Conservation (phyloP, 1,284 basidiomycete genomes). For the Fomitopsis pinicola region DNA sequence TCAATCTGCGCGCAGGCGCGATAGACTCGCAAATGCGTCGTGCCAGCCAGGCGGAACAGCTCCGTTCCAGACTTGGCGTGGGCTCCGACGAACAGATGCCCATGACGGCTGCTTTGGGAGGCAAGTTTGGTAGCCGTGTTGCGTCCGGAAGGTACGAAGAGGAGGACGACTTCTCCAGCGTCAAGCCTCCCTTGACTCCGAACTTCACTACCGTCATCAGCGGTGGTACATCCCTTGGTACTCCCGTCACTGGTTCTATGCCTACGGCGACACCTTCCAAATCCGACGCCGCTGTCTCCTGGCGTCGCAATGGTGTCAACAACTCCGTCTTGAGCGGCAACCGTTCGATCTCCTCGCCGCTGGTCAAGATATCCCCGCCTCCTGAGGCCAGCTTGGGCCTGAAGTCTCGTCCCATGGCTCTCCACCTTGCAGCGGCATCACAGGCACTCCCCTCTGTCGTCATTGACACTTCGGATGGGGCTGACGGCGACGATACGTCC, state of each 20-base stretch:
- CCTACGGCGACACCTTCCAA: slow-evolving; percentile 49
- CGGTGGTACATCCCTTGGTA: slow-evolving; percentile 65
- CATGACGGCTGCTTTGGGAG: slow-evolving; percentile 75
- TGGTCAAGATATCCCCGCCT: slow-evolving; percentile 69
- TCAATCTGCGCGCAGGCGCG: slow-evolving; percentile 53
- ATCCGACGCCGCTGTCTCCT: slow-evolving; percentile 70
- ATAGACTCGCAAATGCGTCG: slow-evolving; percentile 57
- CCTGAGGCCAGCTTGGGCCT: slow-evolving; percentile 48
- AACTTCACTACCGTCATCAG: slow-evolving; percentile 64
- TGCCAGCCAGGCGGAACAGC: slow-evolving; percentile 58
- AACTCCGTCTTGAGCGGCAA: slow-evolving; percentile 67
- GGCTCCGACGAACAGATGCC: slow-evolving; percentile 55
- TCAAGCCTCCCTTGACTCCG: slow-evolving; percentile 46
- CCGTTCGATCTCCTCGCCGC: slow-evolving; percentile 57
- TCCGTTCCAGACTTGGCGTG: slow-evolving; percentile 53
- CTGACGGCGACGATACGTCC: slow-evolving; percentile 55
- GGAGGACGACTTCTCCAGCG: slow-evolving; percentile 33
- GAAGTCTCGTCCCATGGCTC: slow-evolving; percentile 63
- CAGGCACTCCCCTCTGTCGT: slow-evolving; percentile 54
- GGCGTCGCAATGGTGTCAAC: slow-evolving; percentile 68
- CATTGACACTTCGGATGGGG: slow-evolving; percentile 46
- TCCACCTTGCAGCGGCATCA: slow-evolving; percentile 56
- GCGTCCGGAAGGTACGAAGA: slow-evolving; percentile 38
- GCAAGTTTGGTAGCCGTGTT: slow-evolving; percentile 67
- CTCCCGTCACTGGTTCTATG: slow-evolving; percentile 36